Evolutionary conservation across 1,139 yeast genomes (phyloP).

Genomic region (Schwanniomyces etchellsii): DNA sequence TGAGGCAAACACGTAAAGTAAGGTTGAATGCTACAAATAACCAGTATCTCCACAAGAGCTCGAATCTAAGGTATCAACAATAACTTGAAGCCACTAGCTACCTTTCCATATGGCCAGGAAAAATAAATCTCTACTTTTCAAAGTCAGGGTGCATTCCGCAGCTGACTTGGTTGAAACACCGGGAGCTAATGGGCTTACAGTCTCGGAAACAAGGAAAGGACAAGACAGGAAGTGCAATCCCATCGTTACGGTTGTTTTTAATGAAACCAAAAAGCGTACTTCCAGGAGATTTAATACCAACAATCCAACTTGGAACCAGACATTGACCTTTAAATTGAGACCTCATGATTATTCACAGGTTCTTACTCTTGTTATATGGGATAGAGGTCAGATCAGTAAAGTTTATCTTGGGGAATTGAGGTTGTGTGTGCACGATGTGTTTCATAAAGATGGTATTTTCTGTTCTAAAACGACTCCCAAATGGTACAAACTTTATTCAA

Average conservation of each 20-base stretch:
- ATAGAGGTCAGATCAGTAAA: slow-evolving; percentile 37
- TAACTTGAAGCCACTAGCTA: too few species aligned
- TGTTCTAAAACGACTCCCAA: slow-evolving; percentile 26
- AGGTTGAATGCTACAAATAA: too few species aligned
- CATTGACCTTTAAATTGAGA: slow-evolving; percentile 26
- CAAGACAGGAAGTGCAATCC: slow-evolving; percentile 27
- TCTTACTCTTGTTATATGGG: slow-evolving; percentile 38
- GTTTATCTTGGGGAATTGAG: slow-evolving; percentile 56
- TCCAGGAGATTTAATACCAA: slow-evolving; percentile 30
- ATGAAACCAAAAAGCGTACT: slow-evolving; percentile 24
- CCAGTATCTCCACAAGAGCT: too few species aligned
- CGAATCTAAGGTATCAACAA: too few species aligned
- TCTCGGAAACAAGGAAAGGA: slow-evolving; percentile 2
- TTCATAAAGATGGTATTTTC: slow-evolving; percentile 18
- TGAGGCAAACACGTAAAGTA: too few species aligned
- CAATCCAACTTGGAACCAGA: slow-evolving; percentile 44
- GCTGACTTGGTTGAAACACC: slow-evolving; percentile 27
- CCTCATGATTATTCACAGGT: slow-evolving; percentile 24
- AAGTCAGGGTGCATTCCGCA: slow-evolving; percentile 34
- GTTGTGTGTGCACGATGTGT: slow-evolving; percentile 38
- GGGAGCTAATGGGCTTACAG: slow-evolving; percentile 3
- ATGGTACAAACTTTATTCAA: slow-evolving; percentile 51
- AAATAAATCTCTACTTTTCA: slow-evolving; percentile 10
- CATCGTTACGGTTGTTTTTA: slow-evolving; percentile 29
- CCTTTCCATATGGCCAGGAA: too few species aligned